Base-by-base conservation (phyloP, 2,329 filamentous ascomycete species). In the Sordariomycetes sp. region DNA sequence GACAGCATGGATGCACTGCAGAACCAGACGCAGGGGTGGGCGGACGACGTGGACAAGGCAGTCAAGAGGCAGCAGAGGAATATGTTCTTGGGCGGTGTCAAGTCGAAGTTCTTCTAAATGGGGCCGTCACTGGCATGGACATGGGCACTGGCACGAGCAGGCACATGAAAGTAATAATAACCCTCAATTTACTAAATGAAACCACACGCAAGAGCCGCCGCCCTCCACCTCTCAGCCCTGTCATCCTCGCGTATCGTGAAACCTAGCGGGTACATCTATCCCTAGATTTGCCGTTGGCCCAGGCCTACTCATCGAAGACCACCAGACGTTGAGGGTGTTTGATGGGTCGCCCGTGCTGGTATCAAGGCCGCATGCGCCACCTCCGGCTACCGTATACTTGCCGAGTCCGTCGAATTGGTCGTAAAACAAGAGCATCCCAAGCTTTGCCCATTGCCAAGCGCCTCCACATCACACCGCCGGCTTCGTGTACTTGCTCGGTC, bases 41-140 rank as follows among this genome's bases (percentile, higher is more conserved):
- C 90, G 16, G 84, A 91, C 35, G 92, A 96, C 68, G 91, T 96
- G 57, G 87, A 83, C 66, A 97, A 96, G 70, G 97, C 83, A 70
- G 86, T 96, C 4, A 81, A 79, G 59, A 87, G 86, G 73, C 93
- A 97, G 76, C 97, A 97, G 80, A 83, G 85, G 69, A 92, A 89
- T 62, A 77, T 94, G 62, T 76, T 96, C 16, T 73, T 95, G 64
- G 90, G 91, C 1, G 77, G 80, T 60, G 72, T 86, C 20, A 85
- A 82, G 68, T 76, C 81, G 67, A 84, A 84, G 65, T 85, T 84
- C 60, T 68, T 70, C 24, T 70, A 64, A 28, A n/a, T n/a, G n/a
- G 28, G 28, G 28, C 4, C 8, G 4, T 32, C 28, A 32, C 28
- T 4, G 28, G 28, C 28, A 32, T 32, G 28, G 28, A 32, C 28